These are phyloP conservation scores for Teratosphaeriaceae sp. DNA, from an alignment of 2,329 filamentous ascomycete species.

Conservation along the genomic window DNA sequence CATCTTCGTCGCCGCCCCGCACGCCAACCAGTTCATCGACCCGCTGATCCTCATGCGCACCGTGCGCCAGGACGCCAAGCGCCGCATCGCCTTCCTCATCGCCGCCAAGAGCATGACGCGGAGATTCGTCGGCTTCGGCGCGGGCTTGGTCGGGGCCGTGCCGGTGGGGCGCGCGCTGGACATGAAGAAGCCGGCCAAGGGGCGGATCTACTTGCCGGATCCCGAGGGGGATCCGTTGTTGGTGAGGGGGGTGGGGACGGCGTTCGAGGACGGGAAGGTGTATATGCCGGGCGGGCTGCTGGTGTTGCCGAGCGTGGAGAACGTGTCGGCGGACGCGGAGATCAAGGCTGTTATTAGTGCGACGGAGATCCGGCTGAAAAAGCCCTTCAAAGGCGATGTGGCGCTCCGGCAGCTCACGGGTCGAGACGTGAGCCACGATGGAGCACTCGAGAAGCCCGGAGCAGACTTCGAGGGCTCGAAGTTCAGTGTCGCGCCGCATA, in stretches of 20 bases:
- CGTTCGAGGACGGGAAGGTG: conserved; percentile 63
- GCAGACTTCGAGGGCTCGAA: conserved; percentile 65
- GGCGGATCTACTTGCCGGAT: conserved; percentile 82
- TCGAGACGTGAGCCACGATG: conserved; percentile 52
- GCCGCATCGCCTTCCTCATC: conserved; percentile 86
- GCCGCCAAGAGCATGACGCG: conserved; percentile 93
- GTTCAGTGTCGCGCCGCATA: conserved; percentile 85
- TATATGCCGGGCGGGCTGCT: conserved; percentile 75
- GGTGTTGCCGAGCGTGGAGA: conserved; percentile 78
- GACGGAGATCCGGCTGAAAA: conserved; percentile 79
- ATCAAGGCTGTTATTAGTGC: conserved; percentile 74
- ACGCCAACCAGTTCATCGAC: conserved; percentile 98
- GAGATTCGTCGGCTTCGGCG: conserved; percentile 79
- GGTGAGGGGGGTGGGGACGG: conserved; percentile 70
- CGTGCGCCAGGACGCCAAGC: conserved; percentile 75
- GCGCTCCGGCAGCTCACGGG: conserved; percentile 77
- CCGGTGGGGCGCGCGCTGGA: conserved; percentile 93
- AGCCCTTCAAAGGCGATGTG: conserved; percentile 71
- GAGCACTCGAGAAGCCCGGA: conserved; percentile 48
- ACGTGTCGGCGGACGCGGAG: conserved; percentile 72
- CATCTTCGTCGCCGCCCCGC: conserved; percentile 92
- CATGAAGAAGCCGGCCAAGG: conserved; percentile 68
- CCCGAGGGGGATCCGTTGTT: conserved; percentile 77
- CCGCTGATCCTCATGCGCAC: conserved; percentile 89
- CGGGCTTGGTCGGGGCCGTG: conserved; percentile 77